Conservation (phyloP, 2,329 filamentous ascomycete genomes). For the Thelonectria blattea region DNA sequence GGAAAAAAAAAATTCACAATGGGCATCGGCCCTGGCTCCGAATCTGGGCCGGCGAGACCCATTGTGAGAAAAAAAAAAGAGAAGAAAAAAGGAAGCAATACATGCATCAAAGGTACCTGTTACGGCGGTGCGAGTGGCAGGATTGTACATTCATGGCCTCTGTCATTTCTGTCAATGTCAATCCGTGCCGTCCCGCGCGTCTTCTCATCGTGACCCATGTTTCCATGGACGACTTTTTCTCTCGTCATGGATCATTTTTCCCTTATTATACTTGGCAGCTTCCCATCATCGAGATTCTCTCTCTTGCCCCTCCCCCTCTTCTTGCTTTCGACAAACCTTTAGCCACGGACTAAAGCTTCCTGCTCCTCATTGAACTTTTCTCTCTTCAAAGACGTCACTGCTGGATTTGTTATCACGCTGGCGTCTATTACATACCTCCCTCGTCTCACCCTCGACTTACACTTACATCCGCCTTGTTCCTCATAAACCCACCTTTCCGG, state of each 20-base stretch:
- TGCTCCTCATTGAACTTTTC: slow-evolving; percentile 12
- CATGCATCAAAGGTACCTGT: slow-evolving; percentile 1
- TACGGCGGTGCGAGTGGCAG: slow-evolving; percentile 4
- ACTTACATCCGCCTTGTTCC: not conserved
- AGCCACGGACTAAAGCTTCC: slow-evolving; percentile 39
- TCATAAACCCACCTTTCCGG: not conserved
- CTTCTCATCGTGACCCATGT: slow-evolving; percentile 21
- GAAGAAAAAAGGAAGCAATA: not conserved
- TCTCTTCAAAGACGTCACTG: slow-evolving; percentile 32
- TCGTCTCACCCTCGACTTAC: not conserved
- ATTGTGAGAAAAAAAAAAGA: slow-evolving; percentile 18
- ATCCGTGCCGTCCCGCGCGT: slow-evolving; percentile 16
- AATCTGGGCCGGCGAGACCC: slow-evolving; percentile 13
- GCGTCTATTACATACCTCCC: not conserved
- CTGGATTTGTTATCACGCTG: slow-evolving; percentile 14
- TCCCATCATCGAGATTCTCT: slow-evolving; percentile 19
- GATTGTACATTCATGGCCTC: slow-evolving; percentile 4
- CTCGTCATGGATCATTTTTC: slow-evolving; percentile 12
- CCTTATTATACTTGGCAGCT: slow-evolving; percentile 22
- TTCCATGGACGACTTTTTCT: slow-evolving; percentile 8
- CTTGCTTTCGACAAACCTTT: slow-evolving; percentile 13
- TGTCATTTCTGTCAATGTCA: not conserved
- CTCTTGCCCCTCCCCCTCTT: slow-evolving; percentile 22
- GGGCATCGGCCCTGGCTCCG: slow-evolving; percentile 17
- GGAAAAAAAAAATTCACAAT: not conserved